Evolutionary conservation across 1,139 yeast species (phyloP).

Genomic region (Pichia inconspicua): DNA sequence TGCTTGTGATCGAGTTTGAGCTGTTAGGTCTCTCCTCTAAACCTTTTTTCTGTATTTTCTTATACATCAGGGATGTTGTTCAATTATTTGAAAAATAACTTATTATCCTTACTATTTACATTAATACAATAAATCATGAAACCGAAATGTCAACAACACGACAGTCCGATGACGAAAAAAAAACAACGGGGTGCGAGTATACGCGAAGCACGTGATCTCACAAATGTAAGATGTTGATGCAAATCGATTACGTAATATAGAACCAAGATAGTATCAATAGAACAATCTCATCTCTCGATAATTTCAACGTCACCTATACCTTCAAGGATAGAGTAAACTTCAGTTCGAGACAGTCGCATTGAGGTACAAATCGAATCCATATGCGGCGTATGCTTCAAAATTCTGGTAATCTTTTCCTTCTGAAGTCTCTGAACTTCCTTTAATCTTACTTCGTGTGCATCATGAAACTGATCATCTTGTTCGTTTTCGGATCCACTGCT

Average conservation of each 20-base stretch:
- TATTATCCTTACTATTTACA: no score
- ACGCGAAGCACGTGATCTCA: not conserved
- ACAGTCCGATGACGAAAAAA: not conserved
- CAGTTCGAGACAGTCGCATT: conserved; percentile 9
- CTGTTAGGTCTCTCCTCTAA: not conserved
- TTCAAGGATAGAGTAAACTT: conserved; percentile 10
- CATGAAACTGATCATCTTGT: conserved; percentile 8
- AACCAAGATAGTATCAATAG: no score
- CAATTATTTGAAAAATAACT: no score
- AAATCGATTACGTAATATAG: no score
- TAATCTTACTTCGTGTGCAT: conserved; percentile 18
- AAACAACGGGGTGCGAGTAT: not conserved
- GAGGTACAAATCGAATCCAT: conserved; percentile 17
- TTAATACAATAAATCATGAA: not conserved
- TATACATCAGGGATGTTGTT: not conserved
- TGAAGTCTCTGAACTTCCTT: conserved; percentile 27
- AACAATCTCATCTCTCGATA: conserved; percentile 3
- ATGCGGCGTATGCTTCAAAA: conserved; percentile 23
- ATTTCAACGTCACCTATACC: conserved; percentile 15
- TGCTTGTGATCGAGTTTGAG: not conserved
- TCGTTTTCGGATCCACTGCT: conserved; percentile 9
- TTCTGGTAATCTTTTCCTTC: conserved; percentile 35
- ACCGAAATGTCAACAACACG: not conserved
- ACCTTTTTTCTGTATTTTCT: not conserved
- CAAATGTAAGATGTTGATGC: not conserved